Evolutionary conservation across 2,329 filamentous ascomycete genomes (phyloP), one percentile per base, ranked within the genome.

Genomic region (Byssothecium circinans): DNA sequence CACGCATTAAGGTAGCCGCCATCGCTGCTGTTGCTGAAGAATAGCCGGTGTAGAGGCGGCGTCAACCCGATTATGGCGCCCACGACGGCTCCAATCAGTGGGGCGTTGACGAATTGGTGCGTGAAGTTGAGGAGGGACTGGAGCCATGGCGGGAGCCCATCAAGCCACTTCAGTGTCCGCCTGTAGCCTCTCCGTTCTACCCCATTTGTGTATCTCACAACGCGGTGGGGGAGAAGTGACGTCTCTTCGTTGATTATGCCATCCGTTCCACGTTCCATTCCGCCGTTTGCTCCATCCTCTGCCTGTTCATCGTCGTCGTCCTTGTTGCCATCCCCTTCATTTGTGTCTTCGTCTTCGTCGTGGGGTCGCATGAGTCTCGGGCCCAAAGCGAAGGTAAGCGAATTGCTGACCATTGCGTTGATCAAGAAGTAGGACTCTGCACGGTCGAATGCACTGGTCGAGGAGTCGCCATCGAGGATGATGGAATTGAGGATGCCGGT

Each of bases 381-480:
- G 0, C 83, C 84, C 2, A 87, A 70, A 0, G 81, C 81, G 62
- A 87, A 87, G 0, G 83, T 86, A 49, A 87, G 67, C 43, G 78
- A 81, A 58, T 83, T 85, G 34, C 77, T 79, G 8, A 87, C 74
- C 45, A 85, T 85, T 3, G 83, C 78, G 53, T 83, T 86, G 49
- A 87, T 78, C 3, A 87, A 69, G 58, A 87, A 86, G 64, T 85
- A 87, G 12, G 80, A 81, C 60, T 85, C 82, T 6, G 83, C 83
- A 8, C 84, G 74, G 43, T 80, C 76, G 11, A 86, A 71, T 0
- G 81, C 81, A 2, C 72, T 70, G 2, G 67, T 56, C 2, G 70
- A 65, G 2, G 73, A 64, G 54, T 79, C 72, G 56, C 76, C 54
- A 50, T 68, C 52, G 49, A 76, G 64, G 15, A 86, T 71, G 36